phyloP scores from a whole-genome alignment of 2,329 filamentous ascomycete species.

The Incumbomyces lentus region DNA sequence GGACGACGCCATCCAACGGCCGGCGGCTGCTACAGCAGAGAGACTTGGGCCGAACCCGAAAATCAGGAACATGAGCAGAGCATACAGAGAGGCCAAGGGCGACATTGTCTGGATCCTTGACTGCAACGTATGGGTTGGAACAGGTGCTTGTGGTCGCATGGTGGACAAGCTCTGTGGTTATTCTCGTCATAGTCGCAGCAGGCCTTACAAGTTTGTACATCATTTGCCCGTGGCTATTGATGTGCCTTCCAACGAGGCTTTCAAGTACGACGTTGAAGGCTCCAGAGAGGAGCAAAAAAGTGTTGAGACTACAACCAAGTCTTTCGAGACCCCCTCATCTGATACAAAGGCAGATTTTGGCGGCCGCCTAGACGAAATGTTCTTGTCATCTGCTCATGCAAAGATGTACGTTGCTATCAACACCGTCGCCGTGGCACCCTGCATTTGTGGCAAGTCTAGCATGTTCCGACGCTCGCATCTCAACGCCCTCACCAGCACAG shows the following conservation, averaged over 20 bases:
- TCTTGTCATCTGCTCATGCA: slow-evolving; percentile 84
- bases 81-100: slow-evolving; percentile 76
- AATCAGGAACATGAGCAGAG: slow-evolving; percentile 89
- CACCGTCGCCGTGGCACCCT: slow-evolving; percentile 78
- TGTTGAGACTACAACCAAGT: background rate
- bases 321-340: background rate
- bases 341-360: slow-evolving; percentile 35
- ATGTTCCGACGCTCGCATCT: slow-evolving; percentile 95
- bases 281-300: background rate
- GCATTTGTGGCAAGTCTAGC: slow-evolving; percentile 92
- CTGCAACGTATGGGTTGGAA: slow-evolving; percentile 88
- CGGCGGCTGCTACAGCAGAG: slow-evolving; percentile 29
- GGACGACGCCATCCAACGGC: slow-evolving; percentile 54
- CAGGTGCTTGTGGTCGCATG: slow-evolving; percentile 72
- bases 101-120: slow-evolving; percentile 92
- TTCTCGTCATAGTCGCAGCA: slow-evolving; percentile 34
- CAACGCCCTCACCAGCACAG: slow-evolving; percentile 52
- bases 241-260: slow-evolving; percentile 1
- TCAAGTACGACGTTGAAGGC: background rate
- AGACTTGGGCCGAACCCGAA: slow-evolving; percentile 90
- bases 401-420: slow-evolving; percentile 99
- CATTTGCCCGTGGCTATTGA: slow-evolving; percentile 53
- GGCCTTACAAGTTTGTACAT: slow-evolving; percentile 82
- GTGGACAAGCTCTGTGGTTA: slow-evolving; percentile 75
- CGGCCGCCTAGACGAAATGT: slow-evolving; percentile 83